Evolutionary conservation across 2,329 filamentous ascomycete genomes (phyloP), one percentile per base, ranked within the genome.

Genomic region (Chaetomium sp.): DNA sequence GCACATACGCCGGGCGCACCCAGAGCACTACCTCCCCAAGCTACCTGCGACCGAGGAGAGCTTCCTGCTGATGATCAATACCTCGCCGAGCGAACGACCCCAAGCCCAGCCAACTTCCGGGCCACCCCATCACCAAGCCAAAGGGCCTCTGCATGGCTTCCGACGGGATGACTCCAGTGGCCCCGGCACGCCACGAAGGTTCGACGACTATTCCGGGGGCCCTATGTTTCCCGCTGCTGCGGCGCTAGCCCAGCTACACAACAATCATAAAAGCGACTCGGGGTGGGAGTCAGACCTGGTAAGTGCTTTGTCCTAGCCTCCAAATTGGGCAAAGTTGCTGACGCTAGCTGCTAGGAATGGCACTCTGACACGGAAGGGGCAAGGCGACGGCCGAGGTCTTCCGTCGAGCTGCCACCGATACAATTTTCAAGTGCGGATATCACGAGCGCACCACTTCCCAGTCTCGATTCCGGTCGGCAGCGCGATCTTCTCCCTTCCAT

Each of bases 1-100:
- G 85, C 95, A 99, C 76, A 98, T 99, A 74, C 92, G 95, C 74
- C 90, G 95, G 78, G 94, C 95, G 71, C 95, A 99, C 77, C 94
- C 94, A 67, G 93, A 96, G 77, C 90, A 97, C 78, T 98, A 98
- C 81, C 96, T 99, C 73, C 89, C 95, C 57, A 97, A 98, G 85
- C 90, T 98, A 72, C 94, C 95, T 71, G 95, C 95, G 57, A 99
- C 94, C 72, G 94, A 97, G 79, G 94, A 98, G 80, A 97, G 93
- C 87, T 97, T 99, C 79, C 83, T 91, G 74, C 84, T 97, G 77
- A 98, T 98, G 95, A 92, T 98, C 78, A 96, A 88, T 78, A 93
- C 92, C 70, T 90, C 92, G 68, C 93, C 91, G n/a, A 77, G 70
- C 65, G 75, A 77, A 60, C 72, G 74, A 60, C 74, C 75, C 0